Evolutionary conservation across 2,329 filamentous ascomycete genomes (phyloP).

Genomic region (Xylariomycetidae sp.): DNA sequence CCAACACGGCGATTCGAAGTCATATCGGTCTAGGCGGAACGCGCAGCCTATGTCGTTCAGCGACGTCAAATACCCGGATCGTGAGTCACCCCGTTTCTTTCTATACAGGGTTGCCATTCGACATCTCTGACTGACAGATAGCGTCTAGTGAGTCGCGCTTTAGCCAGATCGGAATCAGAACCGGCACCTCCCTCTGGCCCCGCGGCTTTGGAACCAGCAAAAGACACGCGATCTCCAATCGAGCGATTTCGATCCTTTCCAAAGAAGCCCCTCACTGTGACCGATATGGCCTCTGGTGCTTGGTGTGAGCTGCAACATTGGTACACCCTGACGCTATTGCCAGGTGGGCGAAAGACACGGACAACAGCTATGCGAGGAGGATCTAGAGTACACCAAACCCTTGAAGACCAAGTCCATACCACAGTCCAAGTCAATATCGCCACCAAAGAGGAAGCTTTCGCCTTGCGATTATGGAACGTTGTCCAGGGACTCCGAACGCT

Average conservation of each 20-base stretch:
- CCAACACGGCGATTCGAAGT: background rate
- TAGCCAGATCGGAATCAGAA: constrained; percentile 22
- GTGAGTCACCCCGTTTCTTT: constrained; percentile 35
- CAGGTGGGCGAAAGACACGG: constrained; percentile 65
- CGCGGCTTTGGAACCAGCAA: constrained; percentile 11
- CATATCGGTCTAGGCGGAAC: background rate
- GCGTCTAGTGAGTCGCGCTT: constrained; percentile 55
- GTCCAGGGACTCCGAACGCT: constrained; percentile 78
- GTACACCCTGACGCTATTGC: constrained; percentile 72
- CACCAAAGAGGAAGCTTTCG: constrained; percentile 78
- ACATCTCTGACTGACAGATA: constrained; percentile 57
- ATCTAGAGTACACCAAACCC: constrained; percentile 69
- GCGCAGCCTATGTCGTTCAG: constrained; percentile 11
- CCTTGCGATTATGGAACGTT: constrained; percentile 82
- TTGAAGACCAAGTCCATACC: constrained; percentile 82
- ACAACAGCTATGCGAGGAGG: constrained; percentile 85
- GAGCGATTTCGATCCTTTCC: constrained; percentile 74
- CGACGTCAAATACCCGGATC: constrained; percentile 44
- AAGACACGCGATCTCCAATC: constrained; percentile 53
- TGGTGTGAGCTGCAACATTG: constrained; percentile 97
- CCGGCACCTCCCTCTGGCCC: constrained; percentile 8
- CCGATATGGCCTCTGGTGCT: constrained; percentile 79
- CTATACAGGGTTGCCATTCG: constrained; percentile 1
- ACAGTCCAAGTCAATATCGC: constrained; percentile 67
- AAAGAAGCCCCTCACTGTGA: constrained; percentile 77